A percentile compares a stretch with the other conserved stretches of the same genome.
These are phyloP conservation scores for Lactuca saligna DNA, from an alignment of 129 eudicot species.

Conservation along the genomic window DNA sequence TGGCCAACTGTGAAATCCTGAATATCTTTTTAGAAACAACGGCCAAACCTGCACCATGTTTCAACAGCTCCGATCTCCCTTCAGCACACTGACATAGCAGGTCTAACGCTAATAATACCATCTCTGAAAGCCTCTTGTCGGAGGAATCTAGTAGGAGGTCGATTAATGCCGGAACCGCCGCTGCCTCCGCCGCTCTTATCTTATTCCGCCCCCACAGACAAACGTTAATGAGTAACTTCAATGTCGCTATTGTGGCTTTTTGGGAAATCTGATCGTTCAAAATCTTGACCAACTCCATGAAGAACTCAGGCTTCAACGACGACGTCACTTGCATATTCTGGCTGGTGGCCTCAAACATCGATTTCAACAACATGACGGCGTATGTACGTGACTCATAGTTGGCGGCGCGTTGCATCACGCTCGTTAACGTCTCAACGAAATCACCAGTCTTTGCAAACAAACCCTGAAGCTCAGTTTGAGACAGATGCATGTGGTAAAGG, in stretches of 20 bases:
- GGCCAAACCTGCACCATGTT: constrained; percentile 67
- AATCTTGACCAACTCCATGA: constrained; percentile 38
- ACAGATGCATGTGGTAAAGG: constrained; percentile 37
- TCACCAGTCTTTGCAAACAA: constrained; percentile 7
- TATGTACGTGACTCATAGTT: constrained; percentile 46
- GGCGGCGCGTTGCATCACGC: constrained; percentile 32
- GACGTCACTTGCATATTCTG: constrained; percentile 20
- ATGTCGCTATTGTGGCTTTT: constrained; percentile 49
- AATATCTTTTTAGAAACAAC: constrained; percentile 64
- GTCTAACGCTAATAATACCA: constrained; percentile 46
- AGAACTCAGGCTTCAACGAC: constrained; percentile 33
- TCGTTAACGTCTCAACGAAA: constrained; percentile 35
- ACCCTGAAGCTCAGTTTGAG: constrained; percentile 31
- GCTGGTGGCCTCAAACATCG: constrained; percentile 29
- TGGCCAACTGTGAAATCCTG: constrained; percentile 56
- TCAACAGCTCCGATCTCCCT: constrained; percentile 56
- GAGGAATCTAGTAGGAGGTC: constrained; percentile 44
- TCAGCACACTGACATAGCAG: constrained; percentile 61
- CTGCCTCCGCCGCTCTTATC: constrained; percentile 49
- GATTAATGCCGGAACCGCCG: constrained; percentile 37
- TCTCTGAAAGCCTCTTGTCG: constrained; percentile 46
- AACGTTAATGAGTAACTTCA: constrained; percentile 40
- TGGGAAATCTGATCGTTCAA: constrained; percentile 40
- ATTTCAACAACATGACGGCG: constrained; percentile 32
- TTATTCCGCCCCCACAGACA: constrained; percentile 56